Conservation (phyloP, 139 green algal genomes). For the Zygnema cylindricum region DNA sequence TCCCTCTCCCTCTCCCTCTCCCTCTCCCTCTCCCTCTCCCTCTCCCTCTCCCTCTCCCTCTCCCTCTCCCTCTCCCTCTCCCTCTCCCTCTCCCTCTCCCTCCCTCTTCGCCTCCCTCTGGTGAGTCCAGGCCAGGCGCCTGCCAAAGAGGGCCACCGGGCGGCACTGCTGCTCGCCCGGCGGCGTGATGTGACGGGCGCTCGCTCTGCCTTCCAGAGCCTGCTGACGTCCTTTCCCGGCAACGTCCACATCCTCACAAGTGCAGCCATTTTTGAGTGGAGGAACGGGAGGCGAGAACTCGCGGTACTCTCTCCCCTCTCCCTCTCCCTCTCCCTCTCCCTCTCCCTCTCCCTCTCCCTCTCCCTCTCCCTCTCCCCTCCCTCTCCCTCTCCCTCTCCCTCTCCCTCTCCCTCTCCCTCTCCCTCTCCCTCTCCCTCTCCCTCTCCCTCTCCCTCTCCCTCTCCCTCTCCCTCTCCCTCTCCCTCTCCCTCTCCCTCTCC, state of each 20-base stretch:
- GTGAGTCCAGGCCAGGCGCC: neutral
- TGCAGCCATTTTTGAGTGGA: neutral
- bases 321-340: neutral
- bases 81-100: neutral
- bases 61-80: neutral
- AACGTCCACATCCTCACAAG: constrained; percentile 19
- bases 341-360: neutral
- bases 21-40: no score
- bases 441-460: no score
- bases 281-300: neutral
- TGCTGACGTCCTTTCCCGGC: neutral
- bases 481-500: no score
- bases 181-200: neutral
- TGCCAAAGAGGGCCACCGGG: neutral
- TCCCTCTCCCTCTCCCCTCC: neutral
- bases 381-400: neutral
- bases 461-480: no score
- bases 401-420: constrained; percentile 10
- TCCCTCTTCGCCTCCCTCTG: neutral
- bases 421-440: neutral
- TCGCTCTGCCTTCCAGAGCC: neutral
- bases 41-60: neutral
- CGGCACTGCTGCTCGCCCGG: neutral
- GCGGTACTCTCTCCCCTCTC: neutral
- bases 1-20: no score